Percentiles rank a stretch among this genome's conserved stretches.
Conservation (phyloP, 2,329 filamentous ascomycete genomes). For the Knoxdaviesia proteae region DNA sequence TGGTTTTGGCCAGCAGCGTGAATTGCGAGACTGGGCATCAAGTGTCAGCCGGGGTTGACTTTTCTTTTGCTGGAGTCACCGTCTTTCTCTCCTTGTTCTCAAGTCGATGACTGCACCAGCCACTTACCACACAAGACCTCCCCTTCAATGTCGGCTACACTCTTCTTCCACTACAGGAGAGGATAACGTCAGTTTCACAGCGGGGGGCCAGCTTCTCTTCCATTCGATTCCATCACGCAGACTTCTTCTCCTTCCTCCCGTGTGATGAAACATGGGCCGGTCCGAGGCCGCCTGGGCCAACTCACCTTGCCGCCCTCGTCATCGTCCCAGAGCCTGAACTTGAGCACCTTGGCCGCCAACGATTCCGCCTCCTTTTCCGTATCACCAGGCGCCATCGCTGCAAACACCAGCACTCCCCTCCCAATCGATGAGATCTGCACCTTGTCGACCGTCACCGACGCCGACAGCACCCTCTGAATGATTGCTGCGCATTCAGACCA, state of each 20-base stretch:
- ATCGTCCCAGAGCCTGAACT: conserved; percentile 82
- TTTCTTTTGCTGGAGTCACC: neutral
- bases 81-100: neutral
- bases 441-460: conserved; percentile 86
- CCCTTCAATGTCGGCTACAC: conserved; percentile 68
- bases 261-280: neutral
- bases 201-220: no score
- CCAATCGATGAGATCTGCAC: conserved; percentile 80
- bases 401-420: conserved; percentile 75
- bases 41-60: neutral
- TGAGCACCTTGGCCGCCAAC: conserved; percentile 69
- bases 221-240: neutral
- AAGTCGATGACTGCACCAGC: neutral
- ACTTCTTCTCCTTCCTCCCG: neutral
- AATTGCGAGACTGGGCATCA: conserved; percentile 67
- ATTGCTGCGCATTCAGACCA: conserved; percentile 38
- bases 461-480: conserved; percentile 80
- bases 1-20: conserved; percentile 78
- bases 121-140: conserved; percentile 76
- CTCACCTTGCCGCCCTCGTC: conserved; percentile 45
- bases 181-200: neutral
- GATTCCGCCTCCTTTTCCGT: conserved; percentile 72
- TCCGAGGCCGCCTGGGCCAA: conserved; percentile 1
- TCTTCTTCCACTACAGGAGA: conserved; percentile 60
- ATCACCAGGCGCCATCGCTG: conserved; percentile 76